Percentiles rank a stretch among this genome's conserved stretches.
These are phyloP conservation scores for Croton laevigatus DNA, from an alignment of 441 rosid species.

Conservation along the genomic window DNA sequence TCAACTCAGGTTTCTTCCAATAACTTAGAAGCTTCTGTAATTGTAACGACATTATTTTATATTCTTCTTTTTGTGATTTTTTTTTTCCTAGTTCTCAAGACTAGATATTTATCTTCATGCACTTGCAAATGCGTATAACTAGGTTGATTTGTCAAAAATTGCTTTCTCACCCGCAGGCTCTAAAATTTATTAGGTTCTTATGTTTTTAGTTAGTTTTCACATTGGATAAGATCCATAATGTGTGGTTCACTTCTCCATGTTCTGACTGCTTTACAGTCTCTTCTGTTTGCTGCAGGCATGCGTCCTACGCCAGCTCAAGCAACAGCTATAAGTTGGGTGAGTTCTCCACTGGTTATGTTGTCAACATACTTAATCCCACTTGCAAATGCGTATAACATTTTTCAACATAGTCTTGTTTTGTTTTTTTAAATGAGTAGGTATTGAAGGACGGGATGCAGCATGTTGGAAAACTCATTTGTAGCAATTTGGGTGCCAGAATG, in stretches of 20 bases:
- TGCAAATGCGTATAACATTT: no score
- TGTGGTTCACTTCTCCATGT: constrained; percentile 27
- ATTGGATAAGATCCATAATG: not conserved
- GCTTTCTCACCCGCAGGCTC: not conserved
- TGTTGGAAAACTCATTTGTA: constrained; percentile 84
- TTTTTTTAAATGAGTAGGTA: constrained; percentile 46
- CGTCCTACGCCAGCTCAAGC: constrained; percentile 96
- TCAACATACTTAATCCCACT: not conserved
- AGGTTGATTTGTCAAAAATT: not conserved
- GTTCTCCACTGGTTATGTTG: constrained; percentile 21
- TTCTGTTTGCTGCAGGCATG: constrained; percentile 97
- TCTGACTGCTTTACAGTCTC: constrained; percentile 76
- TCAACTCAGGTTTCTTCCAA: constrained; percentile 81
- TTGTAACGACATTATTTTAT: not conserved
- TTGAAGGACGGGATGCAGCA: constrained; percentile 98
- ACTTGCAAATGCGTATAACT: not conserved
- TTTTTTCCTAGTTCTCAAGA: not conserved
- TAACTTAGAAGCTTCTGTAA: constrained; percentile 6
- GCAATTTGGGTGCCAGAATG: constrained; percentile 96
- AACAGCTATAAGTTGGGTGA: constrained; percentile 97
- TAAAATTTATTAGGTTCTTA: not conserved
- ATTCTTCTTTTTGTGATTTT: not conserved
- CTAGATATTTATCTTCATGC: not conserved
- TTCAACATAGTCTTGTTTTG: not conserved
- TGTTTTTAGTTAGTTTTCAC: not conserved